Evolutionary conservation across 2,329 filamentous ascomycete species (phyloP).

Genomic region (Podosphaera fusca): DNA sequence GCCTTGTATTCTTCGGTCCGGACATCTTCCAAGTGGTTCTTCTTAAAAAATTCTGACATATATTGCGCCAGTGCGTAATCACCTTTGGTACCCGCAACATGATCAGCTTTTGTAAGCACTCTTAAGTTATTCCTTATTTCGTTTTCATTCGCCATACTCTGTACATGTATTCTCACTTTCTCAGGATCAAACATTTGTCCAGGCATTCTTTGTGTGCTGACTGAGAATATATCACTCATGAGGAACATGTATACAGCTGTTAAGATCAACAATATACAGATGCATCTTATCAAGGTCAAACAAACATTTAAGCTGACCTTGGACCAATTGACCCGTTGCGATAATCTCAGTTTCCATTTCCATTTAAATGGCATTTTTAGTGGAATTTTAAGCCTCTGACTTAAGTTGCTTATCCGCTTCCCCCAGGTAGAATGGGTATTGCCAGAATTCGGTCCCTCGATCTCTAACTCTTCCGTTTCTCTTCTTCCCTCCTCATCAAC

Average conservation of each 20-base stretch:
- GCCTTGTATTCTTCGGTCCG: conserved; percentile 60
- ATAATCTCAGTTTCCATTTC: conserved; percentile 9
- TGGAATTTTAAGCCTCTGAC: conserved; percentile 6
- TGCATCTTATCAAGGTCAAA: conserved; percentile 47
- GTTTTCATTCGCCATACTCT: conserved; percentile 45
- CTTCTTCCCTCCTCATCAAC: conserved; percentile 42
- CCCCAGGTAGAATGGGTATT: conserved; percentile 17
- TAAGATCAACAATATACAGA: conserved; percentile 53
- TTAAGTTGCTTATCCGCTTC: conserved; percentile 17
- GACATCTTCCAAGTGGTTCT: conserved; percentile 52
- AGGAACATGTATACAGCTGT: conserved; percentile 67
- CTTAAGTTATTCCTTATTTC: conserved; percentile 49
- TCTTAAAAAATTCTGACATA: conserved; percentile 53
- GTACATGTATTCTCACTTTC: conserved; percentile 51
- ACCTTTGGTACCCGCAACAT: conserved; percentile 84
- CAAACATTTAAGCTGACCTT: conserved; percentile 19
- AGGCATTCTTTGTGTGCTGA: conserved; percentile 35
- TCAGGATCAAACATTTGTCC: conserved; percentile 65
- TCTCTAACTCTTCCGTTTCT: conserved; percentile 76
- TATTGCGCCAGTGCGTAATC: conserved; percentile 72
- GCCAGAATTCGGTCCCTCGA: conserved; percentile 38
- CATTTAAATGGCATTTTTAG: conserved; percentile 16
- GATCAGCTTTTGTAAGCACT: conserved; percentile 64
- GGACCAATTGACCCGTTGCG: conserved; percentile 10
- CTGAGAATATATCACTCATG: conserved; percentile 58